A percentile compares a stretch with the other conserved stretches of the same genome.
Conservation (phyloP, 202 grass and related monocot genomes). For the Alloteropsis angusta region DNA sequence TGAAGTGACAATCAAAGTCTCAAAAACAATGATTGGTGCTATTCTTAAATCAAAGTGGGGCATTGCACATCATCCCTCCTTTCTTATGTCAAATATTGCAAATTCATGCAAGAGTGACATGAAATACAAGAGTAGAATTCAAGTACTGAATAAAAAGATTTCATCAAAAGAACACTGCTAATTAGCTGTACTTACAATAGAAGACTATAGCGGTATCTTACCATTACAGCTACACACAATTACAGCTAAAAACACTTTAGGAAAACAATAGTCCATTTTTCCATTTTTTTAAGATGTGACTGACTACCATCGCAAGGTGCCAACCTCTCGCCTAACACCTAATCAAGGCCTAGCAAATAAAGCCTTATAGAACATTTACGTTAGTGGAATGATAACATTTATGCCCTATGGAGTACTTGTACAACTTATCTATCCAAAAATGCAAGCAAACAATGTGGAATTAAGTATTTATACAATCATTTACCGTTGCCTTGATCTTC, state of each 20-base stretch:
- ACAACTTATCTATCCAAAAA: background rate
- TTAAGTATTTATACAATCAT: background rate
- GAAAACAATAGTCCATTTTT: background rate
- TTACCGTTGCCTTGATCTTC: constrained; percentile 48
- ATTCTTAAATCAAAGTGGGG: background rate
- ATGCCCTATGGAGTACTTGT: background rate
- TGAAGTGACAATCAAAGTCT: background rate
- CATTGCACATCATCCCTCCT: too few species aligned
- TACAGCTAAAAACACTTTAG: background rate
- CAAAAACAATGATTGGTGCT: background rate
- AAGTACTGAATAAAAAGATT: background rate
- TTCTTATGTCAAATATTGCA: too few species aligned
- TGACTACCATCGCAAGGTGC: background rate
- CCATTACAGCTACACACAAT: background rate
- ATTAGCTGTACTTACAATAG: background rate
- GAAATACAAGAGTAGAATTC: background rate
- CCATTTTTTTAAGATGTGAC: background rate
- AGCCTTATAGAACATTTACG: background rate
- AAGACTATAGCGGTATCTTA: background rate
- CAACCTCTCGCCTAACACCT: background rate
- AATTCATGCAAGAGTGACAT: too few species aligned
- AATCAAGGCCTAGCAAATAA: background rate
- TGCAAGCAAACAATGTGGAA: background rate
- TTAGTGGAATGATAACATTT: background rate
- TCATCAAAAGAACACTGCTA: background rate